Percentiles rank a stretch among this genome's conserved stretches.
These are phyloP conservation scores for Saturnispora halmiae DNA, from an alignment of 805 yeast genomes.

Conservation along the genomic window DNA sequence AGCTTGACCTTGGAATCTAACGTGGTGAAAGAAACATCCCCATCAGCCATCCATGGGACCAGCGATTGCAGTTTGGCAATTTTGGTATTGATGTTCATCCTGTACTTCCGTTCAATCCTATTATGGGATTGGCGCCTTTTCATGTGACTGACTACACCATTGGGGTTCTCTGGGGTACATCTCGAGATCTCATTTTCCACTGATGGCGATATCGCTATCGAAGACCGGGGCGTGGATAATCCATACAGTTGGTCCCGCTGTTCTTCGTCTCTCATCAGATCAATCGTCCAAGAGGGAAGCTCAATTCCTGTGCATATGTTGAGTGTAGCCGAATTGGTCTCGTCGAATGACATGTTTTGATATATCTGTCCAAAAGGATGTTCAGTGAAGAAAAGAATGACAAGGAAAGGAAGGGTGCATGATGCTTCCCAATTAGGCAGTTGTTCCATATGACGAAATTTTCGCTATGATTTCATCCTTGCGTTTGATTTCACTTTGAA, in stretches of 20 bases:
- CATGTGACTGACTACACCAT: too few relatives aligned
- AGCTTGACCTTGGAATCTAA: slow-evolving; percentile 30
- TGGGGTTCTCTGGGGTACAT: too few relatives aligned
- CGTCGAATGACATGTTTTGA: not conserved
- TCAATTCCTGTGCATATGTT: not conserved
- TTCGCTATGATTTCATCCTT: not conserved
- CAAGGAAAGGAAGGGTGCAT: too few relatives aligned
- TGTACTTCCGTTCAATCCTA: slow-evolving; percentile 60
- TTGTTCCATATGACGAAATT: not conserved
- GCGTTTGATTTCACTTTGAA: slow-evolving; percentile 28
- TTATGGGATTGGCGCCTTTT: slow-evolving; percentile 57
- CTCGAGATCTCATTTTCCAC: too few relatives aligned
- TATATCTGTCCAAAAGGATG: too few relatives aligned
- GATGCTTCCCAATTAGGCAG: too few relatives aligned
- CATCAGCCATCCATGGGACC: slow-evolving; percentile 59
- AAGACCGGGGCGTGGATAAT: not conserved
- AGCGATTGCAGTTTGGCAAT: slow-evolving; percentile 59
- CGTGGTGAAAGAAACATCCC: slow-evolving; percentile 44
- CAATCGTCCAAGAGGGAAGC: slow-evolving; percentile 2
- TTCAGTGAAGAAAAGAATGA: too few relatives aligned
- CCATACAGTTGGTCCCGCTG: not conserved
- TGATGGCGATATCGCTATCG: not conserved
- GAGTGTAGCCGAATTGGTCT: not conserved
- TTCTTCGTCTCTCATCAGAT: slow-evolving; percentile 1
- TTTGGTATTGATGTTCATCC: slow-evolving; percentile 64